Percentiles rank a stretch among this genome's conserved stretches.
Evolutionary conservation across 2,329 filamentous ascomycete genomes (phyloP).

Genomic region (Pseudocercospora cruenta): DNA sequence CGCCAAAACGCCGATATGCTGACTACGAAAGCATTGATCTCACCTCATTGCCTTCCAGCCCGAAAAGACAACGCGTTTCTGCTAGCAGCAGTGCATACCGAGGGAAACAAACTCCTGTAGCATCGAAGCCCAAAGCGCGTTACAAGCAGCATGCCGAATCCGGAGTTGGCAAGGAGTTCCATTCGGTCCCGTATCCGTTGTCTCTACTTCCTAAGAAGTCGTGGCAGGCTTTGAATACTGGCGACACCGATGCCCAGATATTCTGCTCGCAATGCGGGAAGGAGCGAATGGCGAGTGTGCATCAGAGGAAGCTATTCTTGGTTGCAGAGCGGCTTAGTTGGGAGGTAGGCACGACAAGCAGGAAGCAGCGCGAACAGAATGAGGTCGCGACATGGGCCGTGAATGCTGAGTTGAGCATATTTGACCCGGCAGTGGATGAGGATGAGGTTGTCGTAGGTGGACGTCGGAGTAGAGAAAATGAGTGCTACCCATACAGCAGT

Average conservation of each 20-base stretch:
- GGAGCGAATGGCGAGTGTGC: conserved; percentile 14
- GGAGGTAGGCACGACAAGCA: conserved; percentile 13
- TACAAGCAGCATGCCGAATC: conserved; percentile 25
- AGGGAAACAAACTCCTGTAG: not conserved
- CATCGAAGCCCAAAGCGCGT: conserved; percentile 9
- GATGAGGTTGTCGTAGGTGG: conserved; percentile 24
- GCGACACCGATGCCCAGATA: conserved; percentile 14
- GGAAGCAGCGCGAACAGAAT: conserved; percentile 24
- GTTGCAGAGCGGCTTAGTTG: conserved; percentile 29
- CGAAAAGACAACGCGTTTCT: conserved; percentile 9
- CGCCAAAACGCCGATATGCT: conserved; percentile 4
- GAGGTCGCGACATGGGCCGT: conserved; percentile 27
- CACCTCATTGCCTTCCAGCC: not conserved
- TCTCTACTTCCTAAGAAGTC: conserved; percentile 24
- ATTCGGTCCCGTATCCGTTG: conserved; percentile 27
- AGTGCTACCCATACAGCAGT: conserved; percentile 22
- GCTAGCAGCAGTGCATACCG: not conserved
- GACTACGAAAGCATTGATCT: conserved; percentile 7
- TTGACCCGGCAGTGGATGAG: conserved; percentile 27
- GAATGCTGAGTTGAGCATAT: conserved; percentile 28
- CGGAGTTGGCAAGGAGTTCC: conserved; percentile 24
- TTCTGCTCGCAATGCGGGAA: conserved; percentile 26
- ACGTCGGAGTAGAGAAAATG: conserved; percentile 19
- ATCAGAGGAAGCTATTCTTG: conserved; percentile 30
- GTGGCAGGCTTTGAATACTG: conserved; percentile 24